Evolutionary conservation across 768 basidiomycete species (phyloP).

Genomic region (Suillus lakei): DNA sequence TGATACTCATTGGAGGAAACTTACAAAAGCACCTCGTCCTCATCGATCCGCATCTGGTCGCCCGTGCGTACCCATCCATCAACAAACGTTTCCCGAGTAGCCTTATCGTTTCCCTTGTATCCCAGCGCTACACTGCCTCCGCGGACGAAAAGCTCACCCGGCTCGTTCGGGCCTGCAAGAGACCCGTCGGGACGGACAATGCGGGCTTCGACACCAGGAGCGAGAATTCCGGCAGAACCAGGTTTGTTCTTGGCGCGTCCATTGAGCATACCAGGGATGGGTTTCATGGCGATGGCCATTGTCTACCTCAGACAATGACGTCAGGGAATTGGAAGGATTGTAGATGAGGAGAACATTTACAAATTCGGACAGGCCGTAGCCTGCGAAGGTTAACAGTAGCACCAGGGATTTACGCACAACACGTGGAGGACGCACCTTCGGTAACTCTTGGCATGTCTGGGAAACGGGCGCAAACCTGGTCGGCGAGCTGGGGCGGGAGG

Average conservation of each 20-base stretch:
- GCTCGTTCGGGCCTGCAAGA: constrained; percentile 55
- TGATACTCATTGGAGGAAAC: constrained; percentile 19
- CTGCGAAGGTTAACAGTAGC: constrained; percentile 31
- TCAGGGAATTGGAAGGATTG: neutral
- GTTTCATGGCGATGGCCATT: constrained; percentile 48
- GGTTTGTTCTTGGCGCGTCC: constrained; percentile 39
- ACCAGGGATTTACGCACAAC: neutral
- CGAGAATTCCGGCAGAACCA: constrained; percentile 55
- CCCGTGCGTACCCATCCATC: constrained; percentile 76
- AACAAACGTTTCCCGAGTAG: constrained; percentile 61
- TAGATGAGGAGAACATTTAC: constrained; percentile 39
- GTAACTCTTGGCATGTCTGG: constrained; percentile 32
- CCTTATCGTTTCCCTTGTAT: constrained; percentile 69
- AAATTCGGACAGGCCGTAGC: constrained; percentile 66
- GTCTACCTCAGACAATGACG: constrained; percentile 42
- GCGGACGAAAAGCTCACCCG: constrained; percentile 63
- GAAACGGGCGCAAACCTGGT: constrained; percentile 38
- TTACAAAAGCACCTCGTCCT: constrained; percentile 62
- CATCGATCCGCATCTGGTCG: constrained; percentile 60
- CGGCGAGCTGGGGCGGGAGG: constrained; percentile 54
- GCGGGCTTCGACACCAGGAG: constrained; percentile 61
- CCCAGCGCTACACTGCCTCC: constrained; percentile 57
- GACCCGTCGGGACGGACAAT: constrained; percentile 56
- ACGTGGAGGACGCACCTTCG: constrained; percentile 44
- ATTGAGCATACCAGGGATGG: constrained; percentile 44